Base-by-base conservation (phyloP, 352 stramenopile species). In the Pythium coloratum region DNA sequence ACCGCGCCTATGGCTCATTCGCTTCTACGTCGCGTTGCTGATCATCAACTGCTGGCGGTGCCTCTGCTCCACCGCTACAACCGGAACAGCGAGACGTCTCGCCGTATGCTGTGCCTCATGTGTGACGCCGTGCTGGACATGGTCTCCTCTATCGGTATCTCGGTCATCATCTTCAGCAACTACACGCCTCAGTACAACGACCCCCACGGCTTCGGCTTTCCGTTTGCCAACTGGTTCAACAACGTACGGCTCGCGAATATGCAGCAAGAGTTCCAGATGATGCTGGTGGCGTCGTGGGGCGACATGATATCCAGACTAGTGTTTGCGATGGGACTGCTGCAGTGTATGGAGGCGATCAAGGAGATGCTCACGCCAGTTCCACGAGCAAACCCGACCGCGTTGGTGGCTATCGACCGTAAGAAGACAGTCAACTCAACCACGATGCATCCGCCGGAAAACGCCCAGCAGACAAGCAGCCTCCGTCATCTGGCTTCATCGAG, bases 221-320 rank as follows among this genome's bases (percentile, higher is more conserved):
- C 46, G 28, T 38, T 36, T 6, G 7, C 10, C 10, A 57, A 40
- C 33, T 64, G 59, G 44, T 58, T 50, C 26, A 34, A 64, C 5
- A 46, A 64, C 32, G n/a, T 24, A 1, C 57, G 44, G 59, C 38
- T 57, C 30, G 36, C 59, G 8, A 34, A 5, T 16, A n/a, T 57
- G 32, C n/a, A 64, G 3, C 59, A 64, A 16, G 59, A 64, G 20
- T 64, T 64, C 46, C 59, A 64, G 46, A 47, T 64, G 44, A 64
- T 64, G 59, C 9, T 64, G 18, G 36, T 57, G 10, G 46, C 24
- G 0, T 64, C 59, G 33, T 64, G 59, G 59, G 33, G 6, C n/a
- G 59, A 64, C 59, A 49, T 64, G 59, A 16, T 20, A 3, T 47
- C 30, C 6, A 16, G 59, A 6, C 9, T 64, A 1, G 59, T 64